A percentile compares a stretch with the other conserved stretches of the same genome.
Conservation (phyloP, 1,284 basidiomycete species). For the Papiliotrema flavescens region DNA sequence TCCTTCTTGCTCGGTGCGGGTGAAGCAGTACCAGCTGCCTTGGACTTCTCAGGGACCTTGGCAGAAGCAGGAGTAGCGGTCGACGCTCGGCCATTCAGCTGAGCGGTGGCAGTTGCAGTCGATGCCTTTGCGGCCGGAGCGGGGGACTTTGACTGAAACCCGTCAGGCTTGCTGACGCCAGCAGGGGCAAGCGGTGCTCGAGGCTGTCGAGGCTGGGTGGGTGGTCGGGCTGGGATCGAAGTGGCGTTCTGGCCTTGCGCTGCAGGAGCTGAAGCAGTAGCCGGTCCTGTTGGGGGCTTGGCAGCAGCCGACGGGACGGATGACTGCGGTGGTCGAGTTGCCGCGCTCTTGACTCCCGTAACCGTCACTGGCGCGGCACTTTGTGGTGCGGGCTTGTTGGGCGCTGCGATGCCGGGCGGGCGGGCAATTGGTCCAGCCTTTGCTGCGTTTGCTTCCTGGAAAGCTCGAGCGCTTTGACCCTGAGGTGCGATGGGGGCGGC, state of each 20-base stretch:
- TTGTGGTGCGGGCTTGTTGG: conserved; percentile 38
- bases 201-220: not conserved
- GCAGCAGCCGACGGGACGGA: not conserved
- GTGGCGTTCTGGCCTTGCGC: not conserved
- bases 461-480: conserved; percentile 37
- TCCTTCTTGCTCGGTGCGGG: not conserved
- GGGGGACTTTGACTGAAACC: not conserved
- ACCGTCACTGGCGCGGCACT: not conserved
- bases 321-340: conserved; percentile 1
- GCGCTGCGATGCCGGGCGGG: not conserved
- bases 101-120: not conserved
- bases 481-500: conserved; percentile 21
- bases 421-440: not conserved
- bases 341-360: too few relatives aligned
- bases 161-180: not conserved
- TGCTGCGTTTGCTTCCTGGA: conserved; percentile 22
- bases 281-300: not conserved
- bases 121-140: not conserved
- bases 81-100: not conserved
- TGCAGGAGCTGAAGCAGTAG: not conserved
- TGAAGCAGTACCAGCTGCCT: conserved; percentile 6
- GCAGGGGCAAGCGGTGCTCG: conserved; percentile 1
- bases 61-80: not conserved
- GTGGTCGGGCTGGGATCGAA: not conserved
- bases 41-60: conserved; percentile 6